phyloP scores from a whole-genome alignment of 2,329 filamentous ascomycete species.

The Fusarium sp. region DNA sequence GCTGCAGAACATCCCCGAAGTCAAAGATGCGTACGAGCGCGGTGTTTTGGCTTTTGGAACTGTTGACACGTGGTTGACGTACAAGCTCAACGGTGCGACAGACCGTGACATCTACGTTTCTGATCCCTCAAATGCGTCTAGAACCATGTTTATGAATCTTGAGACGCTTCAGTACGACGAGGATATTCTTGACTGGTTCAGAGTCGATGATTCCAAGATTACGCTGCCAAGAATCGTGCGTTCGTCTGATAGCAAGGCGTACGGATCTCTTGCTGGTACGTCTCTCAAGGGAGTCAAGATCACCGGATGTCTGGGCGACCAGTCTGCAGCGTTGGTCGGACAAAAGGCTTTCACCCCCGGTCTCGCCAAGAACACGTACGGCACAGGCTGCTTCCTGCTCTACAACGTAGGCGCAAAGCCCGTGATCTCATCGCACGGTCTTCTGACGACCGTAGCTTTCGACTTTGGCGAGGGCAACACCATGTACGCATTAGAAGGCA shows the following conservation, averaged over 20 bases:
- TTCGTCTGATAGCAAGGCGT: constrained; percentile 76
- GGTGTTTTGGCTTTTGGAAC: constrained; percentile 82
- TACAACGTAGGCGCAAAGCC: constrained; percentile 86
- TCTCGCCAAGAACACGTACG: constrained; percentile 86
- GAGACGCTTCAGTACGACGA: constrained; percentile 80
- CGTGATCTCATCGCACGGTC: constrained; percentile 80
- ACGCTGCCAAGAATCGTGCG: constrained; percentile 81
- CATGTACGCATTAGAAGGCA: constrained; percentile 81
- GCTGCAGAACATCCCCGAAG: constrained; percentile 73
- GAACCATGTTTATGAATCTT: constrained; percentile 88
- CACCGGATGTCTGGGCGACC: constrained; percentile 83
- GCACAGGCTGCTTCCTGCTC: constrained; percentile 85
- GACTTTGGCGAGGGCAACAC: constrained; percentile 76
- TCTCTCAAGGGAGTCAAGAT: constrained; percentile 75
- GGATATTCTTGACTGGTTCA: constrained; percentile 79
- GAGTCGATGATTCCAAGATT: constrained; percentile 75
- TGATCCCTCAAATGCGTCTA: constrained; percentile 83
- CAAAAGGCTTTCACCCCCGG: constrained; percentile 83
- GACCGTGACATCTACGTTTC: constrained; percentile 77
- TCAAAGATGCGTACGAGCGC: constrained; percentile 77
- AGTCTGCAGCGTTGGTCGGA: constrained; percentile 83
- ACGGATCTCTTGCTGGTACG: constrained; percentile 72
- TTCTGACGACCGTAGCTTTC: constrained; percentile 82
- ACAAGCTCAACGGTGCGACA: constrained; percentile 79
- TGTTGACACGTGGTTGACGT: constrained; percentile 83